Conservation (phyloP, 805 yeast genomes). For the Hanseniaspora clermontiae region DNA sequence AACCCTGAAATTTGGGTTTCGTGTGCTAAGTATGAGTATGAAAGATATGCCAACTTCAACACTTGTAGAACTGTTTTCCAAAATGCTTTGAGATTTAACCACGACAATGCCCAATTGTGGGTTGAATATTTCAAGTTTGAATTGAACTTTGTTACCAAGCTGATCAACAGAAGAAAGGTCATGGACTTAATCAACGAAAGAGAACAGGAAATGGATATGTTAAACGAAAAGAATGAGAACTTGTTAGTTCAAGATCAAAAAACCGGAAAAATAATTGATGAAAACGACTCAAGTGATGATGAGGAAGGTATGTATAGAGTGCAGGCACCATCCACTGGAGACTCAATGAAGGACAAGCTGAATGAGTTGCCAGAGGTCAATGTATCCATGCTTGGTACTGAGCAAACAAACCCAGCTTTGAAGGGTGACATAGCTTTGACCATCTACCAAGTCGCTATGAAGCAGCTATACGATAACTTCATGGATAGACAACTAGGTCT, state of each 20-base stretch:
- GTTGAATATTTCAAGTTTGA: conserved; percentile 78
- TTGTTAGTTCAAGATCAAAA: conserved; percentile 17
- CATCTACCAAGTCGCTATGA: conserved; percentile 54
- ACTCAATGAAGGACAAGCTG: conserved; percentile 48
- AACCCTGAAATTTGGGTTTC: conserved; percentile 84
- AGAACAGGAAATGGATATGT: conserved; percentile 46
- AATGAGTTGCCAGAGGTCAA: conserved; percentile 77
- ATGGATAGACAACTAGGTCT: conserved; percentile 27
- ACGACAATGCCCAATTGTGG: conserved; percentile 65
- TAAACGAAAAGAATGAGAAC: conserved; percentile 25
- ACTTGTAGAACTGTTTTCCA: conserved; percentile 82
- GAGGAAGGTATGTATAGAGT: conserved; percentile 29
- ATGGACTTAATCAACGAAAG: conserved; percentile 65
- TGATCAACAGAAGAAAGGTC: conserved; percentile 70
- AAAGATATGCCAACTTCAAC: conserved; percentile 72
- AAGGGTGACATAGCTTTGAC: conserved; percentile 61
- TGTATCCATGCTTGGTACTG: conserved; percentile 68
- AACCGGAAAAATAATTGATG: conserved; percentile 17
- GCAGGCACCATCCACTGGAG: conserved; percentile 39
- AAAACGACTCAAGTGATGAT: conserved; percentile 24
- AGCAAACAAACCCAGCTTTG: conserved; percentile 71
- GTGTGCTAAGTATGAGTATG: conserved; percentile 90
- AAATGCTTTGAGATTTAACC: conserved; percentile 71
- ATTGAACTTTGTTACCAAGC: conserved; percentile 68
- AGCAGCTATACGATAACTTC: conserved; percentile 30